Evolutionary conservation across 2,329 filamentous ascomycete species (phyloP).

Genomic region (Pseudogymnoascus sp.): DNA sequence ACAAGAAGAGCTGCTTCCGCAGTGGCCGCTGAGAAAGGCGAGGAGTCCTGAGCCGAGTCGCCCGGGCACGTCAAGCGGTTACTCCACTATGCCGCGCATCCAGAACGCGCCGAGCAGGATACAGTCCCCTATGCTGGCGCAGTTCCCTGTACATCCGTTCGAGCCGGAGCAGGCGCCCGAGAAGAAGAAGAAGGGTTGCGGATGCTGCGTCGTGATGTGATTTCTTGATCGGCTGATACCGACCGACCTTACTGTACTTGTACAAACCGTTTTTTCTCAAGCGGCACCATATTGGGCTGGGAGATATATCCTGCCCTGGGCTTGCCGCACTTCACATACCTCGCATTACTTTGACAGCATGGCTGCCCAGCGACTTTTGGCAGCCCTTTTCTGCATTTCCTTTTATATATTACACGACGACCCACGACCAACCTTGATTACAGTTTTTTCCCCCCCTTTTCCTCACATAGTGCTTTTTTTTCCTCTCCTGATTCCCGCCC

Average conservation of each 20-base stretch:
- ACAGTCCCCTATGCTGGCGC: slow-evolving; percentile 26
- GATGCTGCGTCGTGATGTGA: slow-evolving; percentile 46
- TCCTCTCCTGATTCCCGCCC: slow-evolving; percentile 5
- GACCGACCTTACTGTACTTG: background rate
- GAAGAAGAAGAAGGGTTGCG: slow-evolving; percentile 36
- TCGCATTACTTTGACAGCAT: slow-evolving; percentile 5
- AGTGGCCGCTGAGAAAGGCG: slow-evolving; percentile 49
- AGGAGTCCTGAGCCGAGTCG: slow-evolving; percentile 42
- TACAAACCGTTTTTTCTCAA: background rate
- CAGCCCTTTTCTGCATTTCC: background rate
- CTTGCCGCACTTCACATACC: background rate
- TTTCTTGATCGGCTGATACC: background rate
- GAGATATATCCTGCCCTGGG: background rate
- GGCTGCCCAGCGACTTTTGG: background rate
- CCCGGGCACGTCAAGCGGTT: slow-evolving; percentile 37
- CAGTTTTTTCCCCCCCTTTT: slow-evolving; percentile 2
- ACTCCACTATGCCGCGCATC: slow-evolving; percentile 57
- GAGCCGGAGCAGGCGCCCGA: slow-evolving; percentile 34
- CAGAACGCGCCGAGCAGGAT: slow-evolving; percentile 31
- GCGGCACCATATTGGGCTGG: background rate
- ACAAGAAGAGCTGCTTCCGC: slow-evolving; percentile 31
- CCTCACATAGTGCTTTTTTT: background rate
- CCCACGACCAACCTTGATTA: slow-evolving; percentile 1
- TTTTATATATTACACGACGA: slow-evolving; percentile 8
- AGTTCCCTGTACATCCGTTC: slow-evolving; percentile 22